Evolutionary conservation across 208 protist species (phyloP).

Genomic region (Wallacemonas sp.): DNA sequence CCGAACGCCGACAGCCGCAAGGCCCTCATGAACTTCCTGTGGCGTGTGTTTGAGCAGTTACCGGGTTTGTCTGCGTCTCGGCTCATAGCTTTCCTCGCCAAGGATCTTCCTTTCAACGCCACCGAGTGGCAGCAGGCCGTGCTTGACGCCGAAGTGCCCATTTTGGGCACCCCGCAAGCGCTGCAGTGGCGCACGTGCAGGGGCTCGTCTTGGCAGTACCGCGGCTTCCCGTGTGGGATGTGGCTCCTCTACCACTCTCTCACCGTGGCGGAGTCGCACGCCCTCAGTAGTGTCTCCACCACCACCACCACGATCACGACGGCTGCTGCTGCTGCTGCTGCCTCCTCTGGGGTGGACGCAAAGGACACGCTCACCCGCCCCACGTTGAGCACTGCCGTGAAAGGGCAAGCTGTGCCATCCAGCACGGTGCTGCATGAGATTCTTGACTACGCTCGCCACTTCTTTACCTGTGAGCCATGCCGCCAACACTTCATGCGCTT

Average conservation of each 20-base stretch:
- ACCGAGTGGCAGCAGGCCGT: slow-evolving; percentile 45
- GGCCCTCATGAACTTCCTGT: slow-evolving; percentile 49
- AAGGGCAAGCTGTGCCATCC: no score
- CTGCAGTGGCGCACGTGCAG: slow-evolving; percentile 59
- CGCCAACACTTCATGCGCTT: slow-evolving; percentile 59
- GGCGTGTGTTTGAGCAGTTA: slow-evolving; percentile 33
- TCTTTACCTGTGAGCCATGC: slow-evolving; percentile 62
- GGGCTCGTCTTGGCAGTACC: slow-evolving; percentile 55
- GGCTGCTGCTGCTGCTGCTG: no score
- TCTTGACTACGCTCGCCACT: slow-evolving; percentile 56
- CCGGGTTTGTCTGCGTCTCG: slow-evolving; percentile 36
- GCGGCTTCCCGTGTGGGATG: slow-evolving; percentile 71
- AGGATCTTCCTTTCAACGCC: slow-evolving; percentile 10
- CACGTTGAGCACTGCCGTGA: no score
- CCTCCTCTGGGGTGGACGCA: no score
- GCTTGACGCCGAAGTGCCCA: slow-evolving; percentile 49
- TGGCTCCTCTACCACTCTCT: slow-evolving; percentile 79
- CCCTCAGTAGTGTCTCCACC: not conserved
- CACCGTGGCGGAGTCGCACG: slow-evolving; percentile 20
- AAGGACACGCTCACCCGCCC: no score
- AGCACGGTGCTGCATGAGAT: slow-evolving; percentile 41
- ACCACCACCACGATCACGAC: not conserved
- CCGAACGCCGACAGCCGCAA: slow-evolving; percentile 16
- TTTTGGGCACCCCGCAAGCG: slow-evolving; percentile 32
- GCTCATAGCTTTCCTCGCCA: slow-evolving; percentile 30